Conservation (phyloP, 345 rosid species). For the Euphorbia peplus region DNA sequence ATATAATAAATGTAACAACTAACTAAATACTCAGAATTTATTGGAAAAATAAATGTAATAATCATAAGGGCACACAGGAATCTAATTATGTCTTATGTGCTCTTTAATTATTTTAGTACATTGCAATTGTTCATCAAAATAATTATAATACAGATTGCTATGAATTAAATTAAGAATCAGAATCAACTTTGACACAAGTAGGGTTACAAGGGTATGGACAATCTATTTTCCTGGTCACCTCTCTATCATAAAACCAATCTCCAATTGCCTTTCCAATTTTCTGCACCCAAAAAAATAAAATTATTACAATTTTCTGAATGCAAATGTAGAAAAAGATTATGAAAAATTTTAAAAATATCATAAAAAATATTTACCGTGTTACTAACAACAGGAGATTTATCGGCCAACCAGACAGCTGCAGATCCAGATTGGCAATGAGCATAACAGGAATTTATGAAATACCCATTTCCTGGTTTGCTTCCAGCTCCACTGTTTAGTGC, state of each 20-base stretch:
- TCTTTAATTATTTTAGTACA: neutral
- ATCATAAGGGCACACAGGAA: too few relatives aligned
- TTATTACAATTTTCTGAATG: too few relatives aligned
- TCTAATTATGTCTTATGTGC: too few relatives aligned
- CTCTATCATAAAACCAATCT: constrained; percentile 32
- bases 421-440: constrained; percentile 34
- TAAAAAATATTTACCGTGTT: constrained; percentile 12
- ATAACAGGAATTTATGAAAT: constrained; percentile 25
- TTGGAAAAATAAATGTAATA: too few relatives aligned
- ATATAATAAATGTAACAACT: too few relatives aligned
- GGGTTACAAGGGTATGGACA: constrained; percentile 35
- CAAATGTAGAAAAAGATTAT: neutral
- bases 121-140: too few relatives aligned
- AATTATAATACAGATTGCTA: neutral
- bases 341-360: too few relatives aligned
- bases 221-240: constrained; percentile 20
- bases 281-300: constrained; percentile 11
- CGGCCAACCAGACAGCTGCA: constrained; percentile 11
- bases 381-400: constrained; percentile 18
- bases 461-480: constrained; percentile 14
- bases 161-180: constrained; percentile 19
- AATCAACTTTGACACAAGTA: constrained; percentile 27
- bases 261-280: constrained; percentile 38
- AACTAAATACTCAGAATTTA: too few relatives aligned
- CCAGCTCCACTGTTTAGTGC: constrained; percentile 22